Evolutionary conservation across 164 flowering plant genomes (phyloP), one percentile per base, ranked within the genome.

Genomic region (Kingdonia uniflora): DNA sequence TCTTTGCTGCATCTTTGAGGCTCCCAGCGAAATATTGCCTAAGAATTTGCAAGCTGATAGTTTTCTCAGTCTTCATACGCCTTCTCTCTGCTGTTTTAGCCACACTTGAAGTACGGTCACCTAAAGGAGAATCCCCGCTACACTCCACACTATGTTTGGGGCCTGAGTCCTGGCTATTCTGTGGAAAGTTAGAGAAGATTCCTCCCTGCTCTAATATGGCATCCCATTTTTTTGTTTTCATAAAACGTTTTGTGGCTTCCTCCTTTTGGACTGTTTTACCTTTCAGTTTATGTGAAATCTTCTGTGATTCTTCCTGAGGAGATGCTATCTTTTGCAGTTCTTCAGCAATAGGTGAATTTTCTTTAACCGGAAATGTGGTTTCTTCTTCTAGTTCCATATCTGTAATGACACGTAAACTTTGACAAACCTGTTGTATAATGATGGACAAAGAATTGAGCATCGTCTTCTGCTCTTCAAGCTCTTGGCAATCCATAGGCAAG

Each of bases 1-100:
- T 85, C 63, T 75, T 89, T 21, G 97, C 97, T 51, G 97, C 97
- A 71, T 89, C 97, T 68, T 86, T 84, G 20, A 88, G 77, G 75
- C 95, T 88, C 58, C 95, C 95, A 22, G 95, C 81, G 58, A 88
- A 88, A 69, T 88, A 71, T 50, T 81, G 89, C 55, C 74, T 69
- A 46, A 88, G 92, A 69, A 85, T 83, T 61, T 75, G 71, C 79
- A 88, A 75, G 69, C 81, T 84, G 60, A 88, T 80, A 29, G 75
- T 67, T 65, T 83, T 88, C 68, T 84, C 95, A 43, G 75, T 54
- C 71, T 85, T 89, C 40, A 76, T 64, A n/a, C 80, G 72, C 41
- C 74, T 74, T 65, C 63, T 85, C 55, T 80, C 81, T 1, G 75
- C 71, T 1, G 72, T 23, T 60, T 69, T 82, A 45, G 67, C 51